Evolutionary conservation across 2,329 filamentous ascomycete genomes (phyloP).

Genomic region (Pseudocercospora fuligena): DNA sequence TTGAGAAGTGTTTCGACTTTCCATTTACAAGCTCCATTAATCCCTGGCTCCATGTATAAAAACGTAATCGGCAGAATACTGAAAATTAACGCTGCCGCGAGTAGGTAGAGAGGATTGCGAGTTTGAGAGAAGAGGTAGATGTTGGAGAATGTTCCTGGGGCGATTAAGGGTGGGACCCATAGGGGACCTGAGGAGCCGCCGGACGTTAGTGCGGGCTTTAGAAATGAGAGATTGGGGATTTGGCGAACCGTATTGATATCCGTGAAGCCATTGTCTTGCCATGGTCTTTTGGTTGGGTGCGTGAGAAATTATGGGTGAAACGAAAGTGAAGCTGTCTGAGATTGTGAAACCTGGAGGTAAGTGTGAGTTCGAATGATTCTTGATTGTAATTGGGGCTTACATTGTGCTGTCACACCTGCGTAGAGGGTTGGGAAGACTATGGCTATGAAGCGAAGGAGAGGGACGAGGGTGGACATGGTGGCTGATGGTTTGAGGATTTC

Average conservation of each 20-base stretch:
- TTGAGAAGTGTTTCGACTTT: conserved; percentile 43
- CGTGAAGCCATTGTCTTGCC: conserved; percentile 47
- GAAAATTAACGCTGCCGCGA: conserved; percentile 33
- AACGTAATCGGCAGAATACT: conserved; percentile 46
- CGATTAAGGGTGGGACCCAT: conserved; percentile 45
- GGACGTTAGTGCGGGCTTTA: no score
- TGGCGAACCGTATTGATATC: conserved; percentile 46
- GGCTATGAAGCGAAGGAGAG: conserved; percentile 28
- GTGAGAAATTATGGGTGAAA: conserved; percentile 42
- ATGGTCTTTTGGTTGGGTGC: conserved; percentile 41
- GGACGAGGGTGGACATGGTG: background rate
- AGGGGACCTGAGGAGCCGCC: no score
- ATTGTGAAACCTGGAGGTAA: conserved; percentile 27
- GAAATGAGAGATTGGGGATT: no score
- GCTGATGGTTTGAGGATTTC: background rate
- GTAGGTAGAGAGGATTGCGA: conserved; percentile 31
- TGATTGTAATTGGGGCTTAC: conserved; percentile 12
- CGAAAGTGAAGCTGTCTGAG: conserved; percentile 42
- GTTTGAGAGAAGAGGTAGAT: conserved; percentile 32
- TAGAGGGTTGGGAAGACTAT: conserved; percentile 34
- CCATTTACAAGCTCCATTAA: conserved; percentile 48
- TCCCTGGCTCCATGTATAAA: conserved; percentile 46
- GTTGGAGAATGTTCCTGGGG: conserved; percentile 42
- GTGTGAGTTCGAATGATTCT: background rate
- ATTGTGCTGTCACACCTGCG: conserved; percentile 32